These are phyloP conservation scores for Salix dunnii DNA, from an alignment of 345 rosid species.

Conservation along the genomic window DNA sequence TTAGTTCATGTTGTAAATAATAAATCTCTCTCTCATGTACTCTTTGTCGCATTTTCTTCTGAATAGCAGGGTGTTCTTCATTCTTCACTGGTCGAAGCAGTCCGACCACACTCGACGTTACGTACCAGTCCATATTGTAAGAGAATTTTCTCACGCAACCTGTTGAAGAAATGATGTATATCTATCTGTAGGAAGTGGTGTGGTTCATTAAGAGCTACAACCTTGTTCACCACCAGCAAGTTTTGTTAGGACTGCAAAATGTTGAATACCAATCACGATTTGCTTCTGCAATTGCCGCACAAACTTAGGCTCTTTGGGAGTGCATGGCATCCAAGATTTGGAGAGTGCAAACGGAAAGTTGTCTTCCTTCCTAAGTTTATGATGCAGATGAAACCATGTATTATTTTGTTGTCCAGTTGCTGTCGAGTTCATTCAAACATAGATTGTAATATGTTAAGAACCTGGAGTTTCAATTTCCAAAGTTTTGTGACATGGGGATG, in stretches of 20 bases:
- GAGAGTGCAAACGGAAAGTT: constrained; percentile 15
- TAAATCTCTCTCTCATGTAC: background rate
- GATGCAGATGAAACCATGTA: constrained; percentile 26
- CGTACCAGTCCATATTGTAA: constrained; percentile 66
- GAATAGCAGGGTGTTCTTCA: constrained; percentile 48
- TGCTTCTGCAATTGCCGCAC: constrained; percentile 16
- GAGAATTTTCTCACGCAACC: constrained; percentile 58
- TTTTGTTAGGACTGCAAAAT: background rate
- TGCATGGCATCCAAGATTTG: constrained; percentile 17
- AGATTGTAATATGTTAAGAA: constrained; percentile 1
- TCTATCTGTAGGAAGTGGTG: constrained; percentile 9
- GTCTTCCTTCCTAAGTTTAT: constrained; percentile 24
- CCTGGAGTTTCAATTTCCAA: background rate
- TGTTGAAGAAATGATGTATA: constrained; percentile 49
- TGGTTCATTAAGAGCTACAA: constrained; percentile 31
- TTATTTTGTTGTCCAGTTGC: constrained; percentile 36
- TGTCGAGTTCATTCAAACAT: constrained; percentile 22
- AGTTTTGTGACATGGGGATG: background rate
- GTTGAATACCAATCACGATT: constrained; percentile 20
- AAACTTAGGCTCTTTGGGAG: background rate
- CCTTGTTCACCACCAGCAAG: constrained; percentile 23
- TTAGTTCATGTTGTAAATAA: background rate
- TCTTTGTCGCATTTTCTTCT: constrained; percentile 10
- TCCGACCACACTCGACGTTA: constrained; percentile 38
- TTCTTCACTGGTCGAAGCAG: constrained; percentile 43